A percentile compares a stretch with the other conserved stretches of the same genome.
phyloP scores from a whole-genome alignment of 2,329 filamentous ascomycete species.

The Zasmidium cellare region DNA sequence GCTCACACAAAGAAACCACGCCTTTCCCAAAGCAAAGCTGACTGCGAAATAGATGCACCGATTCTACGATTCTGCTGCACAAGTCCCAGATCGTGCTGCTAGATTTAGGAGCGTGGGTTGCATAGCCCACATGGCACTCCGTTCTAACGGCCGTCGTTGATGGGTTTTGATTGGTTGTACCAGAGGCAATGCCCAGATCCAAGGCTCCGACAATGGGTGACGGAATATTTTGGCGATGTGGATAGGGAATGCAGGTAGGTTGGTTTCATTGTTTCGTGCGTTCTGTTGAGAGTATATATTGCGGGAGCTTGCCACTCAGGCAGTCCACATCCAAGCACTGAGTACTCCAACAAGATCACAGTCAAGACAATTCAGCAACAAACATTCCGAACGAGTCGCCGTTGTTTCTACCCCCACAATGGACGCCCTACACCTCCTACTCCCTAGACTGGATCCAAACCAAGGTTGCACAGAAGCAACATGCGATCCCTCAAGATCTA shows the following conservation, averaged over 20 bases:
- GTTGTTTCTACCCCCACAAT: not conserved
- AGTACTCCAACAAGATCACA: no score
- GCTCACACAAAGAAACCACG: not conserved
- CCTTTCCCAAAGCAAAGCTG: not conserved
- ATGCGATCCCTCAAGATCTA: conserved; percentile 24
- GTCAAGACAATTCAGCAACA: no score
- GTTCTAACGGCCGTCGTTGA: not conserved
- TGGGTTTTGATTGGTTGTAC: not conserved
- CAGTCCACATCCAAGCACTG: no score
- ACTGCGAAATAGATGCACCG: not conserved
- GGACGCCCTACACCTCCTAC: conserved; percentile 11
- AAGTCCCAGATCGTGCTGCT: not conserved
- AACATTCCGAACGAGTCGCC: no score
- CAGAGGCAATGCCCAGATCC: not conserved
- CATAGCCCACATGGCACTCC: not conserved
- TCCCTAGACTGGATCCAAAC: conserved; percentile 26
- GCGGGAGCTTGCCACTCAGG: no score
- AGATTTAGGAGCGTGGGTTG: not conserved
- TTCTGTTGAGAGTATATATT: not conserved
- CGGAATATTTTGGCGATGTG: not conserved
- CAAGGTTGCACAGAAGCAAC: conserved; percentile 30
- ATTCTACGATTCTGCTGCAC: not conserved
- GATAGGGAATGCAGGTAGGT: not conserved
- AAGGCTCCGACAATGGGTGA: not conserved
- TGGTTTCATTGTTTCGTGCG: not conserved